Evolutionary conservation across 257 asterid species (phyloP), one percentile per base, ranked within the genome.

Genomic region (Anisodus tanguticus): DNA sequence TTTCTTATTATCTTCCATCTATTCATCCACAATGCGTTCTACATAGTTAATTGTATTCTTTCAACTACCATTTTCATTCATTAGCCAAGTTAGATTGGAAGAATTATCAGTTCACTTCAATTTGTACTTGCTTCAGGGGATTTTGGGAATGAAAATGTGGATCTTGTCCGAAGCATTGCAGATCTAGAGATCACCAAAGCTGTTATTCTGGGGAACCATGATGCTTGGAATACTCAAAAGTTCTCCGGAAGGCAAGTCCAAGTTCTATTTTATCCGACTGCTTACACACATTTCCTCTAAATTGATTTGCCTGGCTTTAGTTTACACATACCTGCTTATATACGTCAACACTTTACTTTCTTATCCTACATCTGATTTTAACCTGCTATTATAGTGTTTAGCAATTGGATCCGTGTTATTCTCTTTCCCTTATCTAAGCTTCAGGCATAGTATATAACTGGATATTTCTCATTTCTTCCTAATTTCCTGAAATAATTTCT

Each of bases 61-160:
- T 74, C 59, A 45, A 35, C 66, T 64, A 67, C 85, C 76, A 47
- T 79, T 80, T 43, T 71, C 64, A 45, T 83, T 17, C 87, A 51
- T 84, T 54, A 58, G 55, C 83, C 69, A 68, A 54, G 39, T 59
- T n/a, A 47, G 59, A 51, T 53, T 53, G 26, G 68, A 78, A 70
- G 45, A 72, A 19, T 57, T 63, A 77, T 71, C 71, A 60, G 84
- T 80, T 69, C 87, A 68, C 85, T 85, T 90, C 66, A 49, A 74
- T 88, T 51, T 83, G 71, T 88, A 66, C 77, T 85, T 87, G 71
- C 81, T 88, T 86, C 91, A 96, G 99, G 99, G 92, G 99, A 96
- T 91, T 92, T 96, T 89, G 99, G 98, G 80, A 93, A 95, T 92
- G 99, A 92, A 92, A 95, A 93, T 81, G 97, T 91, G 78, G 94